Conservation (phyloP, 2,329 filamentous ascomycete species). For the Tolypocladium tropicale region DNA sequence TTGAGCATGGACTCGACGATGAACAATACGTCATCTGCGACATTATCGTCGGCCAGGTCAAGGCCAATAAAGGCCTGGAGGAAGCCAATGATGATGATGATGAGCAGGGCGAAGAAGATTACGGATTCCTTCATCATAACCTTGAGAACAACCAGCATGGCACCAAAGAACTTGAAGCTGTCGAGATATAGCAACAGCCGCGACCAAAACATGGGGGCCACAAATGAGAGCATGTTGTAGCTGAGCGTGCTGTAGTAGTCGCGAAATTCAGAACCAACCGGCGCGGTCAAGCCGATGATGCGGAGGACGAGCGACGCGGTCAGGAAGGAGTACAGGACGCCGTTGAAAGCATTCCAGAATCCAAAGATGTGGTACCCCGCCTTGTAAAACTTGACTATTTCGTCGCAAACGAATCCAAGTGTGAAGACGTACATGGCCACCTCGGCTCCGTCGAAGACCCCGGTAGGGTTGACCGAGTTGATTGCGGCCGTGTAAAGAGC, state of each 20-base stretch:
- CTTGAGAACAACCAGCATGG: conserved; percentile 95
- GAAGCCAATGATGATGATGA: conserved; percentile 77
- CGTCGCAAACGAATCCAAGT: conserved; percentile 80
- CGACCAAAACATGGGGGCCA: conserved; percentile 94
- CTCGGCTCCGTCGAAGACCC: conserved; percentile 77
- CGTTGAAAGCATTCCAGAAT: conserved; percentile 97
- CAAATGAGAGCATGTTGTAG: conserved; percentile 91
- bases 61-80: conserved; percentile 90
- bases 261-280: conserved; percentile 33
- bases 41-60: conserved; percentile 68
- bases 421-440: conserved; percentile 85
- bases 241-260: conserved; percentile 64
- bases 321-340: conserved; percentile 68
- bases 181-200: conserved; percentile 88
- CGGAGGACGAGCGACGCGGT: conserved; percentile 69
- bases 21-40: conserved; percentile 58
- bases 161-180: conserved; percentile 89
- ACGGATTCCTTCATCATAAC: conserved; percentile 90
- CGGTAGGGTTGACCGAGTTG: conserved; percentile 81
- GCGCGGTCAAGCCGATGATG: conserved; percentile 63
- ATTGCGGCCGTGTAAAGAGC: conserved; percentile 81
- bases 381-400: conserved; percentile 84
- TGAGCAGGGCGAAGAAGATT: conserved; percentile 89
- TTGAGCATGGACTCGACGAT: conserved; percentile 79
- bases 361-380: conserved; percentile 83